A percentile compares a stretch with the other conserved stretches of the same genome.
Conservation (phyloP, 208 protist genomes). For the Trypanosoma avium region DNA sequence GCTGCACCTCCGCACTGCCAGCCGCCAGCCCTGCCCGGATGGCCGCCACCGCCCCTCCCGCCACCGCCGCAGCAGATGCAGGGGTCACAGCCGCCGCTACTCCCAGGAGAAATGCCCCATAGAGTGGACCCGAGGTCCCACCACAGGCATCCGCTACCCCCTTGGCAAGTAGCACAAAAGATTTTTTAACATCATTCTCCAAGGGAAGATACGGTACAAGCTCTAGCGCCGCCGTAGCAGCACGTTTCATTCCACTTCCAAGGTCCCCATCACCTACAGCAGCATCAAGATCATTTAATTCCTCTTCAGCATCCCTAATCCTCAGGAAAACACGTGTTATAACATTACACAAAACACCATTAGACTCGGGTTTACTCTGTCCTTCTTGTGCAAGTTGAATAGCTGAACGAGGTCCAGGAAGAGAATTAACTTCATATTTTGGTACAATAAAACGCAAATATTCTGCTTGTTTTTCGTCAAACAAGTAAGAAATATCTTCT, state of each 20-base stretch:
- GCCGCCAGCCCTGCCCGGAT: slow-evolving; percentile 37
- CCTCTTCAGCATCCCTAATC: slow-evolving; percentile 30
- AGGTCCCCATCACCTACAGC: slow-evolving; percentile 66
- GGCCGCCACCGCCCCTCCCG: slow-evolving; percentile 26
- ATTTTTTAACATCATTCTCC: slow-evolving; percentile 28
- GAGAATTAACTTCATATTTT: slow-evolving; percentile 4
- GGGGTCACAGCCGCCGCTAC: slow-evolving; percentile 35
- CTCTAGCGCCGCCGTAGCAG: slow-evolving; percentile 29
- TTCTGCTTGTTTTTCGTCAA: slow-evolving; percentile 41
- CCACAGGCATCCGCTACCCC: slow-evolving; percentile 53
- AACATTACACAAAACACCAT: slow-evolving; percentile 19
- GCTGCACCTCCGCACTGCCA: slow-evolving; percentile 42
- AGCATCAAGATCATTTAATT: slow-evolving; percentile 60
- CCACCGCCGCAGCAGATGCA: too few relatives aligned
- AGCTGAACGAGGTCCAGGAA: slow-evolving; percentile 39
- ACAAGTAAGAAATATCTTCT: slow-evolving; percentile 41
- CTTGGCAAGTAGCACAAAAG: slow-evolving; percentile 50
- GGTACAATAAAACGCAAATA: slow-evolving; percentile 58
- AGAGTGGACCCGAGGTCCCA: slow-evolving; percentile 66
- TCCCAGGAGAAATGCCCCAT: slow-evolving; percentile 55
- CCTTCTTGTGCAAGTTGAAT: slow-evolving; percentile 37
- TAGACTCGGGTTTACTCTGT: neutral
- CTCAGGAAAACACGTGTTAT: slow-evolving; percentile 33
- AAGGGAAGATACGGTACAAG: slow-evolving; percentile 48
- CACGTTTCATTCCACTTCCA: slow-evolving; percentile 57